phyloP scores from a whole-genome alignment of 768 basidiomycete genomes.

The Tubosaeta sp. region DNA sequence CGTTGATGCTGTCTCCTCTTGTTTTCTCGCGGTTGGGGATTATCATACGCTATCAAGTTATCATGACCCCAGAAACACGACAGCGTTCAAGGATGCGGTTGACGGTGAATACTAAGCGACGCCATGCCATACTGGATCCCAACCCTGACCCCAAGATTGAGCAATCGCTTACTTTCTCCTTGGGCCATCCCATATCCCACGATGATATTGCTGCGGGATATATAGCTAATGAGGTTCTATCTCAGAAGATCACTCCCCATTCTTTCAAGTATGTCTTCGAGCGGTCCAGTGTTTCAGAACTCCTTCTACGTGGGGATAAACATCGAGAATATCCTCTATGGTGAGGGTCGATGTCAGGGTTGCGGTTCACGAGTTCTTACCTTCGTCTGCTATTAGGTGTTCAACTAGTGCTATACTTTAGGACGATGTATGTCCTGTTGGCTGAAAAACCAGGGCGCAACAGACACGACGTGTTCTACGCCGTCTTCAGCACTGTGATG shows the following conservation, averaged over 20 bases:
- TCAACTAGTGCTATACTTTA: constrained; percentile 24
- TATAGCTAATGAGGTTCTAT: background rate
- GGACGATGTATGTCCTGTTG: constrained; percentile 20
- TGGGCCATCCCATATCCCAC: background rate
- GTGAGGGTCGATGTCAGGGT: constrained; percentile 1
- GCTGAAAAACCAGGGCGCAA: background rate
- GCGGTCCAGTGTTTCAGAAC: constrained; percentile 17
- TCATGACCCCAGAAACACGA: background rate
- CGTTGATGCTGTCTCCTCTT: background rate
- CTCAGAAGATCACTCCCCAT: background rate
- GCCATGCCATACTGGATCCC: background rate
- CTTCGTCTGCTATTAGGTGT: constrained; percentile 10
- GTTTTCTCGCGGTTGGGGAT: background rate
- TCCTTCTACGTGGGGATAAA: constrained; percentile 25
- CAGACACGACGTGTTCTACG: constrained; percentile 19
- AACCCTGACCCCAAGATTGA: background rate
- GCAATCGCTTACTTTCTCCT: background rate
- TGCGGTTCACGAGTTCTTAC: background rate
- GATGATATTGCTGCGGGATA: background rate
- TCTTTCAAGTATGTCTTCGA: constrained; percentile 14
- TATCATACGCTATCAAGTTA: background rate
- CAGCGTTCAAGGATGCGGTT: background rate
- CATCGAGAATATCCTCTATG: constrained; percentile 24
- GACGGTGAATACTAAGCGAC: background rate
- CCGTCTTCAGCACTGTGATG: constrained; percentile 23